Conservation (phyloP, 257 asterid species). For the Scutellaria baicalensis region DNA sequence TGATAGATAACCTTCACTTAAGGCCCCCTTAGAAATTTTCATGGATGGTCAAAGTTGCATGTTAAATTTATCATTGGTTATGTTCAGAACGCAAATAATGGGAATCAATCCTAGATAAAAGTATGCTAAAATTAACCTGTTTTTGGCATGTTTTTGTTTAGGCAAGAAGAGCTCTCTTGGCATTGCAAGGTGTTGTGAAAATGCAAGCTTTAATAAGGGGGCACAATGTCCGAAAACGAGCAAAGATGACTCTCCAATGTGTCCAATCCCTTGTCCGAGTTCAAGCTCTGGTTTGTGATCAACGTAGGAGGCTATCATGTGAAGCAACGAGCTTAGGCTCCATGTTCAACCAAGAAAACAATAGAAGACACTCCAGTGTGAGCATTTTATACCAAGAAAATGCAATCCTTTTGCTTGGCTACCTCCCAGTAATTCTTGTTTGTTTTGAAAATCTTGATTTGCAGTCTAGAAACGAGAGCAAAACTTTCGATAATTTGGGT, state of each 20-base stretch:
- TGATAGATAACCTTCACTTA: not conserved
- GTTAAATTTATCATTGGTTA: not conserved
- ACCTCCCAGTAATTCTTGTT: not conserved
- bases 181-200: constrained; percentile 72
- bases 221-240: constrained; percentile 62
- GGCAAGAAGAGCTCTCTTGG: constrained; percentile 84
- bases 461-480: constrained; percentile 32
- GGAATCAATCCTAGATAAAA: not conserved
- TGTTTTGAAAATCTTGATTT: not conserved
- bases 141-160: constrained; percentile 4
- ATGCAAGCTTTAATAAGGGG: constrained; percentile 87
- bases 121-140: not conserved
- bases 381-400: not conserved
- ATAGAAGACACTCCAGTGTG: constrained; percentile 23
- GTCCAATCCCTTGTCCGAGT: constrained; percentile 75
- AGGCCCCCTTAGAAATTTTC: too few relatives aligned
- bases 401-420: not conserved
- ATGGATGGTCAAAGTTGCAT: not conserved
- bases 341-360: constrained; percentile 1
- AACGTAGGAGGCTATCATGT: constrained; percentile 58
- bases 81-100: not conserved
- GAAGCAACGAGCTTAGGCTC: constrained; percentile 32
- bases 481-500: constrained; percentile 9
- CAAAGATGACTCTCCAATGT: constrained; percentile 72
- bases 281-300: constrained; percentile 69